Evolutionary conservation across 2,329 filamentous ascomycete genomes (phyloP), one percentile per base, ranked within the genome.

Genomic region (Alternaria brassicae): DNA sequence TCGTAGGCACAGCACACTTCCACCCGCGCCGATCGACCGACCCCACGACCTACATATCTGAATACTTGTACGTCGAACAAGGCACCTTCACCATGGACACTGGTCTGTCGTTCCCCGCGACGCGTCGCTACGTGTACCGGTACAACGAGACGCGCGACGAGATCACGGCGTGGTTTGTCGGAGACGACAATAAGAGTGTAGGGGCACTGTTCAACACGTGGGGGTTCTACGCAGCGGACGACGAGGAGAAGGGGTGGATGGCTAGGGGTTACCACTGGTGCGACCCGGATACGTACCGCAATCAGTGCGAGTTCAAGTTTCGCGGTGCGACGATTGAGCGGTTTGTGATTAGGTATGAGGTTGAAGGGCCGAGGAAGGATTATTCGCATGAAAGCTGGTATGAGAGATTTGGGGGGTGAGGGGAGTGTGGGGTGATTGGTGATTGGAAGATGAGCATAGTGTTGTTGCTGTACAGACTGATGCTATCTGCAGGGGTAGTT

Each of bases 141-240:
- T 93, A 92, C 68, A 81, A 86, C 42, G 87, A 89, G 63, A 67
- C 57, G 9, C 79, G 71, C 1, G 89, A 92, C 68, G 76, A 74
- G 27, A 79, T 93, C 21, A 90, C 86, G 60, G 87, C 90, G 1
- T 93, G 90, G 90, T 93, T 93, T 67, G 87, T 87, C 37, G 87
- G 88, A 63, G 85, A 89, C 15, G 88, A 91, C 63, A 85, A 89
- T n/a, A 86, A 90, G 62, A 82, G 83, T 13, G 88, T 88, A 0
- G 90, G 92, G 71, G 90, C 92, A 63, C 79, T 93, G 19, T 94
- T 93, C 75, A 90, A 93, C 68, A 84, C 88, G 62, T 79, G 93
- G n/a, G 84, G 89, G 57, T 91, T 93, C 65, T 58, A 80, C 21
- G 52, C 66, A 10, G 71, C 74, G 23, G 37, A 23, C 4, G 65